A percentile compares a stretch with the other conserved stretches of the same genome.
phyloP scores from a whole-genome alignment of 2,329 filamentous ascomycete species.

The Clarireedia hainanense region DNA sequence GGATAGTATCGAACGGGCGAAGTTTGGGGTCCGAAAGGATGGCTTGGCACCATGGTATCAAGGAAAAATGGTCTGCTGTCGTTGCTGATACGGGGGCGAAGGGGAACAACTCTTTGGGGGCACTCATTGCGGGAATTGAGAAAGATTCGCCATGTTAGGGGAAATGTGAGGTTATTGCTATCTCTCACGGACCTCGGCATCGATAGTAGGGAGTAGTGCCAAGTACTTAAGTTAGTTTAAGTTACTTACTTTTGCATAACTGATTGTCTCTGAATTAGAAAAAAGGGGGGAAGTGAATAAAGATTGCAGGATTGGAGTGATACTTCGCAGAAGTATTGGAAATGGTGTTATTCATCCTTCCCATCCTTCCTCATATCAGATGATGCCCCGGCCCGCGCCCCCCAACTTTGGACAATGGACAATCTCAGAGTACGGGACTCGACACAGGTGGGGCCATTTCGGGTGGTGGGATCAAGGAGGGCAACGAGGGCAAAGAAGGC shows the following conservation, averaged over 20 bases:
- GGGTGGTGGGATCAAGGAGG: too few species aligned
- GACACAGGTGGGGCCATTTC: too few species aligned
- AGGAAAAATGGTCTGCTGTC: conserved; percentile 14
- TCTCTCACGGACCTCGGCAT: not conserved
- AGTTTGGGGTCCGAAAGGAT: conserved; percentile 17
- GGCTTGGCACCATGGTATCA: conserved; percentile 13
- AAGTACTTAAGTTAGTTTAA: too few species aligned
- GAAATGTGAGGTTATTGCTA: not conserved
- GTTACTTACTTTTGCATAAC: too few species aligned
- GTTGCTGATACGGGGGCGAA: conserved; percentile 1
- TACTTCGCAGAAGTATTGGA: not conserved
- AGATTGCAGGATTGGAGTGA: not conserved
- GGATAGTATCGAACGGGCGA: conserved; percentile 12
- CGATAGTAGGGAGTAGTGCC: too few species aligned
- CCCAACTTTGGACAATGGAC: too few species aligned
- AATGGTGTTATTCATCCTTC: not conserved
- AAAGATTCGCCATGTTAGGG: not conserved
- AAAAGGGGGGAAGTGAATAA: not conserved
- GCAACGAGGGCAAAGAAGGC: too few species aligned
- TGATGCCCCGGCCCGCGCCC: too few species aligned
- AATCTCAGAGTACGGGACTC: too few species aligned
- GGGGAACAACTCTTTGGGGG: not conserved
- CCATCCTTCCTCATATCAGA: not conserved
- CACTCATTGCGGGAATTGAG: not conserved
- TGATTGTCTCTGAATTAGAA: not conserved